phyloP scores from a whole-genome alignment of 192 early-diverging fungal species.

The Phlyctochytrium bullatum region DNA sequence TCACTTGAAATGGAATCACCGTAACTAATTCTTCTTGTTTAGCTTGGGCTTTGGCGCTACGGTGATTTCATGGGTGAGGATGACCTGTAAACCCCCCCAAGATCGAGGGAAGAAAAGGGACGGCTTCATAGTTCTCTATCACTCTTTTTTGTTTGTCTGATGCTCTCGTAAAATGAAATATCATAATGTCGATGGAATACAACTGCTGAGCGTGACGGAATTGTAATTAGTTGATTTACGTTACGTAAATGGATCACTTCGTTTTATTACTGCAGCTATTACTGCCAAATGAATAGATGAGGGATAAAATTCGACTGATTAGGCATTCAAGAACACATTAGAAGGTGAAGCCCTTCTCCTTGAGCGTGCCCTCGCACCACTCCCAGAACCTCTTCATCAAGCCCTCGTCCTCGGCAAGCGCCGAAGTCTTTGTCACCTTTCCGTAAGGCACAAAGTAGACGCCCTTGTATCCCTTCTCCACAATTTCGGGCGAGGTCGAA shows the following conservation, averaged over 20 bases:
- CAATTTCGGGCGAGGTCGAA: conserved; percentile 19
- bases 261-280: no score
- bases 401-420: background rate
- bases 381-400: conserved; percentile 4
- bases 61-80: conserved; percentile 54
- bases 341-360: conserved; percentile 18
- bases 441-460: conserved; percentile 24
- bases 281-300: no score
- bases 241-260: no score
- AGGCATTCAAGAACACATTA: no score
- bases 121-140: no score
- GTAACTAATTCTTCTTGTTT: background rate
- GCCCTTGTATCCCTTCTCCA: conserved; percentile 19
- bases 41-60: conserved; percentile 44
- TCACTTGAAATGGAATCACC: background rate
- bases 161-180: no score
- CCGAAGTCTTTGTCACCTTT: background rate
- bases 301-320: no score
- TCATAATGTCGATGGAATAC: no score
- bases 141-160: no score
- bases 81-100: conserved; percentile 17
- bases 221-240: no score
- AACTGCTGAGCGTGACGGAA: no score
- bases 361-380: conserved; percentile 12
- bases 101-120: no score